A percentile compares a stretch with the other conserved stretches of the same genome.
phyloP scores from a whole-genome alignment of 2,329 filamentous ascomycete species.

The Botrytis porri region DNA sequence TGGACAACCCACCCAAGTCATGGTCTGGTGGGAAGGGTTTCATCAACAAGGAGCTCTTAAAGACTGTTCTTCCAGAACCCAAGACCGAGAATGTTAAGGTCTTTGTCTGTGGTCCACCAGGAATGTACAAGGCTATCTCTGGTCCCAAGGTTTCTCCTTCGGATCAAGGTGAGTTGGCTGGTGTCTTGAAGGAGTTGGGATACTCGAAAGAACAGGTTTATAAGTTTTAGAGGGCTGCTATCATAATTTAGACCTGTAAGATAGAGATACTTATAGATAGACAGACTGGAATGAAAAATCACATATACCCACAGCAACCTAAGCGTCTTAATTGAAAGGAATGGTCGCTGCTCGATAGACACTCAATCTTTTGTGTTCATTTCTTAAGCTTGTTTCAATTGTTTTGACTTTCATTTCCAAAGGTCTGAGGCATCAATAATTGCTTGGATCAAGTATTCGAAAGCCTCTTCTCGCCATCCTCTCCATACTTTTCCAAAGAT shows the following conservation, averaged over 20 bases:
- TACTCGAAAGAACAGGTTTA: slow-evolving; percentile 88
- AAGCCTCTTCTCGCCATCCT: not conserved
- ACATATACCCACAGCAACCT: not conserved
- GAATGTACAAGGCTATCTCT: slow-evolving; percentile 88
- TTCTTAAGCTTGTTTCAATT: not conserved
- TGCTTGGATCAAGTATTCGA: not conserved
- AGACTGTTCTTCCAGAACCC: slow-evolving; percentile 91
- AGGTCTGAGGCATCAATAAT: not conserved
- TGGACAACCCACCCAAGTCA: slow-evolving; percentile 77
- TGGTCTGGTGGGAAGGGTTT: slow-evolving; percentile 77
- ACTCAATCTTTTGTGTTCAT: not conserved
- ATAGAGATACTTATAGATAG: slow-evolving; percentile 16
- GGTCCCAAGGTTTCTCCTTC: slow-evolving; percentile 86
- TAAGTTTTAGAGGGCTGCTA: slow-evolving; percentile 68
- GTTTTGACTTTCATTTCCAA: not conserved
- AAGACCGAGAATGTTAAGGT: slow-evolving; percentile 92
- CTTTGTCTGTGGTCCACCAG: slow-evolving; percentile 92
- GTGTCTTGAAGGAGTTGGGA: slow-evolving; percentile 79
- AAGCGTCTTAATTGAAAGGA: too few relatives aligned
- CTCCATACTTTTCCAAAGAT: not conserved
- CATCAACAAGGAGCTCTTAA: slow-evolving; percentile 87
- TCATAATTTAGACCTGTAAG: slow-evolving; percentile 4
- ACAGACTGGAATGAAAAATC: not conserved
- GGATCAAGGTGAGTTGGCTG: slow-evolving; percentile 84
- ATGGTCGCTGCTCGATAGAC: not conserved